Evolutionary conservation across 2,329 filamentous ascomycete genomes (phyloP).

Genomic region (Calonectria hongkongensis): DNA sequence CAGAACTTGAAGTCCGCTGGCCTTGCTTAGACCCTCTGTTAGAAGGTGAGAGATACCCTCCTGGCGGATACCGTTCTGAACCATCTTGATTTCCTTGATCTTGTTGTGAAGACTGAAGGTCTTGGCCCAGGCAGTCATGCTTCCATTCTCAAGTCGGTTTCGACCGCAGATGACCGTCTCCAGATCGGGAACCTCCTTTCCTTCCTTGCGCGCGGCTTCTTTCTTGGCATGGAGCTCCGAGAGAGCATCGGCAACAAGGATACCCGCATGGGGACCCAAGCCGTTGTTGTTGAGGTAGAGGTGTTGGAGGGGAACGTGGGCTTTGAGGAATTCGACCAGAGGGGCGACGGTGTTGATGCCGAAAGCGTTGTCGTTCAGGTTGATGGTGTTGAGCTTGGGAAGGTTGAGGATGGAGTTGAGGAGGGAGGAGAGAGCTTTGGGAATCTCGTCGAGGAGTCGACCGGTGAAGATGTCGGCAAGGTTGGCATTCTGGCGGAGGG

Average conservation of each 20-base stretch:
- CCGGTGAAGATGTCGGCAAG: constrained; percentile 98
- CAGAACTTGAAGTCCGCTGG: constrained; percentile 81
- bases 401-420: constrained; percentile 91
- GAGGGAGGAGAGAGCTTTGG: constrained; percentile 88
- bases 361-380: constrained; percentile 98
- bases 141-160: constrained; percentile 95
- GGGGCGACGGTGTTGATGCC: constrained; percentile 96
- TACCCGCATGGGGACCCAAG: constrained; percentile 92
- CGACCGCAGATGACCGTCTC: constrained; percentile 98
- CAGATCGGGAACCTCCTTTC: constrained; percentile 84
- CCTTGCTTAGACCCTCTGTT: constrained; percentile 84
- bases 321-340: constrained; percentile 91
- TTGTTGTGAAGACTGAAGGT: constrained; percentile 88
- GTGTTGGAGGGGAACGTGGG: constrained; percentile 92
- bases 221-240: constrained; percentile 89
- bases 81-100: constrained; percentile 94
- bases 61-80: constrained; percentile 96
- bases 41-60: constrained; percentile 92
- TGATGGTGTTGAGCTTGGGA: constrained; percentile 90
- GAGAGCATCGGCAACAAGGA: constrained; percentile 91
- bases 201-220: constrained; percentile 82
- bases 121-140: constrained; percentile 96
- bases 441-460: constrained; percentile 94
- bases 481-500: constrained; percentile 80
- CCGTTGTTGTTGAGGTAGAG: constrained; percentile 99